These are phyloP conservation scores for Fagopyrum tataricum DNA, from an alignment of 148 eudicot species.

Conservation along the genomic window DNA sequence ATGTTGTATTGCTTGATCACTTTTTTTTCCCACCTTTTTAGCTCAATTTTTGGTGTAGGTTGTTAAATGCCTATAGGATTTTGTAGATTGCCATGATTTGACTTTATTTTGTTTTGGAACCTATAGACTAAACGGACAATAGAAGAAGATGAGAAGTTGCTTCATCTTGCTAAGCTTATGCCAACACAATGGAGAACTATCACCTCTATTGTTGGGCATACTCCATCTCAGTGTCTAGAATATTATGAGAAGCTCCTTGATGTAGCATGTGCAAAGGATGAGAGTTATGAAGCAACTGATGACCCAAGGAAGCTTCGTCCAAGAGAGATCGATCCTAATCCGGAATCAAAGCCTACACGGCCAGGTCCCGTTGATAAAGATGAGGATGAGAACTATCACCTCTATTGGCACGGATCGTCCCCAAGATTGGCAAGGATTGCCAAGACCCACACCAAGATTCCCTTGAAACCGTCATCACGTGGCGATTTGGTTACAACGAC, in stretches of 20 bases:
- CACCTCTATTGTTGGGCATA: constrained; percentile 97
- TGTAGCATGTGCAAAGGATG: constrained; percentile 94
- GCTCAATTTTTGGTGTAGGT: not conserved
- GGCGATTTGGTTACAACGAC: no score
- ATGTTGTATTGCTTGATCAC: not conserved
- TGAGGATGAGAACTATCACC: constrained; percentile 99
- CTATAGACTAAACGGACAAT: constrained; percentile 96
- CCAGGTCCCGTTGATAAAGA: constrained; percentile 99
- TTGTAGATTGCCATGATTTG: constrained; percentile 2
- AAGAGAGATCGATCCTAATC: constrained; percentile 98
- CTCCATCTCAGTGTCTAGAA: constrained; percentile 98
- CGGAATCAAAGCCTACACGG: constrained; percentile 99
- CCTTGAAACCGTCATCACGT: no score
- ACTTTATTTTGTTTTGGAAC: constrained; percentile 6
- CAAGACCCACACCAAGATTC: no score
- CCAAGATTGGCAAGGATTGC: no score
- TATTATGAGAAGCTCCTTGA: constrained; percentile 96
- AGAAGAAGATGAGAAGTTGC: constrained; percentile 96
- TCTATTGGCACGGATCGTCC: no score
- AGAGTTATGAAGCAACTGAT: constrained; percentile 84
- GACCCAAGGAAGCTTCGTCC: constrained; percentile 95
- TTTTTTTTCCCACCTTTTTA: not conserved
- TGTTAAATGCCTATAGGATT: not conserved
- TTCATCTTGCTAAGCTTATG: constrained; percentile 98
- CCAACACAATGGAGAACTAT: constrained; percentile 99